Evolutionary conservation across 140 eudicot genomes (phyloP).

Genomic region (Oenanthe javanica): DNA sequence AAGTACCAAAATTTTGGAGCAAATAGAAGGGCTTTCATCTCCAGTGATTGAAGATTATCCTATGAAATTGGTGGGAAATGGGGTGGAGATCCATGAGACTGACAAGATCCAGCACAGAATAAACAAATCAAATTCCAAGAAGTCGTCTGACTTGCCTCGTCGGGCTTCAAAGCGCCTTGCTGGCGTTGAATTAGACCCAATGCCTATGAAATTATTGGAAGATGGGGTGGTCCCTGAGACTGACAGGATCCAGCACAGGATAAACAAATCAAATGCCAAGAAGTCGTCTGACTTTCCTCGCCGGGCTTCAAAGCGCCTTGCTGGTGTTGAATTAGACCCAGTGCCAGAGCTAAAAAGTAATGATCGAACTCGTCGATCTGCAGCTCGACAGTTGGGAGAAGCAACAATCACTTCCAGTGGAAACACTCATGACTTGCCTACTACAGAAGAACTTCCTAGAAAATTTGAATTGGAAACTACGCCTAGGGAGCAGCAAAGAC

Average conservation of each 20-base stretch:
- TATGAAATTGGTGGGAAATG: constrained; percentile 19
- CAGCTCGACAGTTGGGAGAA: constrained; percentile 7
- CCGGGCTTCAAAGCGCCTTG: constrained; percentile 44
- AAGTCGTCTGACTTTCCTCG: constrained; percentile 30
- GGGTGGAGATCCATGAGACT: constrained; percentile 12
- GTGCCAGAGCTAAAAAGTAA: constrained; percentile 22
- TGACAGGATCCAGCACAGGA: background rate
- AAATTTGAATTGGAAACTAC: background rate
- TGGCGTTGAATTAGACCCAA: constrained; percentile 20
- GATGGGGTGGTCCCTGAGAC: constrained; percentile 14
- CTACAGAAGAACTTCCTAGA: constrained; percentile 13
- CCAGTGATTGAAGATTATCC: constrained; percentile 23
- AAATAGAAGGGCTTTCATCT: constrained; percentile 18
- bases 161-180: constrained; percentile 48
- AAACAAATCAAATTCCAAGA: constrained; percentile 18
- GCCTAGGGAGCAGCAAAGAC: constrained; percentile 18
- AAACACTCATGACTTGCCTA: background rate
- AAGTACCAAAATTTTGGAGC: constrained; percentile 15
- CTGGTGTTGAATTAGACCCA: constrained; percentile 28
- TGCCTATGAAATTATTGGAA: constrained; percentile 20
- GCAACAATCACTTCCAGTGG: constrained; percentile 5
- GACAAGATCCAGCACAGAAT: background rate
- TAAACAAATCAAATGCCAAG: constrained; percentile 17
- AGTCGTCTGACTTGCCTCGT: constrained; percentile 28
- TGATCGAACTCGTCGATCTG: constrained; percentile 16